Conservation (phyloP, 2,329 filamentous ascomycete genomes). For the Coniochaeta sp. region DNA sequence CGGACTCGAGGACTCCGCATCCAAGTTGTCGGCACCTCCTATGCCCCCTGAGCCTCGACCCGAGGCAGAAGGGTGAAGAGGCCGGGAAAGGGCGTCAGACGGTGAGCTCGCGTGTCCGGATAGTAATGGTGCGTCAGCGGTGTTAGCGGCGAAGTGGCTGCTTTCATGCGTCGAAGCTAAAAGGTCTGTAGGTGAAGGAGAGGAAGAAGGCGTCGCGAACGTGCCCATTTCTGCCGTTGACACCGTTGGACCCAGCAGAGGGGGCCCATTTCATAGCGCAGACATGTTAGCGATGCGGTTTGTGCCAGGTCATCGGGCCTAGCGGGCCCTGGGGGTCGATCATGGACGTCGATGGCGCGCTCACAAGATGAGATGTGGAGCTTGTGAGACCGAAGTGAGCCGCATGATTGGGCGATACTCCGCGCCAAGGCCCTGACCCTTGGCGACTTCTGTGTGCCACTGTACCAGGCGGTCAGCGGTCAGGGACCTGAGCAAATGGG, state of each 20-base stretch:
- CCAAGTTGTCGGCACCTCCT: slow-evolving; percentile 1
- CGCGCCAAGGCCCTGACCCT: not conserved
- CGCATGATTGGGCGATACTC: not conserved
- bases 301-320: not conserved
- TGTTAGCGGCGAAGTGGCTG: not conserved
- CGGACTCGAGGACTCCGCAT: slow-evolving; percentile 2
- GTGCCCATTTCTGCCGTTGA: not conserved
- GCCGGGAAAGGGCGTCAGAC: not conserved
- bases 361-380: slow-evolving; percentile 1
- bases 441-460: not conserved
- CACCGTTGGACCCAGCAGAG: not conserved
- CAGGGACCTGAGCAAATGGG: not conserved
- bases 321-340: not conserved
- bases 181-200: not conserved
- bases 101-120: not conserved
- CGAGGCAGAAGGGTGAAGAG: not conserved
- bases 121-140: not conserved
- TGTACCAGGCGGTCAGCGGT: not conserved
- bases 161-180: not conserved
- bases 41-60: not conserved
- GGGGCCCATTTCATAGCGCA: not conserved
- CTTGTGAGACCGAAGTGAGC: not conserved
- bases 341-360: not conserved
- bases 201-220: not conserved
- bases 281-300: not conserved